Conservation (phyloP, 169 alveolate species). For the Plasmodium cynomolgi region DNA sequence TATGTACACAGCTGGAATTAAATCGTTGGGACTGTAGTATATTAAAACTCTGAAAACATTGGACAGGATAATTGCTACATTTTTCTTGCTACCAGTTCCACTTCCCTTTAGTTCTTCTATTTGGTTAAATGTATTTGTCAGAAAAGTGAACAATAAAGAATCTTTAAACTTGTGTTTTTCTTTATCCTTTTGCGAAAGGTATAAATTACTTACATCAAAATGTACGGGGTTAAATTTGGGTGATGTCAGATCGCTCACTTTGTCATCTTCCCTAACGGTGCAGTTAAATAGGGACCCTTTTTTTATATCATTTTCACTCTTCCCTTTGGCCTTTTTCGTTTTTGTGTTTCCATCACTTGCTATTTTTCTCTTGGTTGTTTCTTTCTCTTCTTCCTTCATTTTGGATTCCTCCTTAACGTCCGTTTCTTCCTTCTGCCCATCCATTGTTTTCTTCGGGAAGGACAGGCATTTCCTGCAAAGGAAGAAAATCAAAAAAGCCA, state of each 20-base stretch:
- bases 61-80: slow-evolving; percentile 85
- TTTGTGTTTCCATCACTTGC: slow-evolving; percentile 20
- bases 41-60: slow-evolving; percentile 86
- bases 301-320: slow-evolving; percentile 70
- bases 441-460: slow-evolving; percentile 17
- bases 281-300: slow-evolving; percentile 84
- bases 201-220: slow-evolving; percentile 78
- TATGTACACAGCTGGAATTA: slow-evolving; percentile 87
- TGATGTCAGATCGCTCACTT: slow-evolving; percentile 80
- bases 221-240: slow-evolving; percentile 85
- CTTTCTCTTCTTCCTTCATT: slow-evolving; percentile 14
- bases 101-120: slow-evolving; percentile 89
- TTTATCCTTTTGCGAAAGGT: slow-evolving; percentile 70
- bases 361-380: slow-evolving; percentile 31
- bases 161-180: slow-evolving; percentile 72
- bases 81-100: slow-evolving; percentile 91
- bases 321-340: slow-evolving; percentile 27
- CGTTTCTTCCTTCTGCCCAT: slow-evolving; percentile 18
- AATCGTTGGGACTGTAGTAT: slow-evolving; percentile 87
- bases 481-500: neutral
- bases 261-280: slow-evolving; percentile 74
- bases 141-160: slow-evolving; percentile 78
- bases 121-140: slow-evolving; percentile 84
- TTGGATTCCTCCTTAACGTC: slow-evolving; percentile 9
- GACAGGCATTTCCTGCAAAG: slow-evolving; percentile 37